Percentiles rank a stretch among this genome's conserved stretches.
These are phyloP conservation scores for Penicillium samsonianum DNA, from an alignment of 495 filamentous ascomycete species.

Conservation along the genomic window DNA sequence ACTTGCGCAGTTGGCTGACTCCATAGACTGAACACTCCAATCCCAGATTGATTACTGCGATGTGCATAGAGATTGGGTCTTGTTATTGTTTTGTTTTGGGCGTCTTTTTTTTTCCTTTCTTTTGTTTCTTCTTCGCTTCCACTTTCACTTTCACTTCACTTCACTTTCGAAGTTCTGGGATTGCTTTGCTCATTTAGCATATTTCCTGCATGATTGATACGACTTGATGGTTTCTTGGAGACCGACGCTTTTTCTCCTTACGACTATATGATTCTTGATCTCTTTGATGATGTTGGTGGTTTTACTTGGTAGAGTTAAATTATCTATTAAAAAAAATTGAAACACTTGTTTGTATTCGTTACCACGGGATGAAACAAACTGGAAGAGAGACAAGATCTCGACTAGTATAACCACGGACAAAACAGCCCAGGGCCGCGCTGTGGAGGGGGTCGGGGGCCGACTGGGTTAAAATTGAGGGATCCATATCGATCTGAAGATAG, in stretches of 20 bases:
- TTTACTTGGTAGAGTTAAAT: neutral
- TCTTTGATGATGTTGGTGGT: conserved; percentile 5
- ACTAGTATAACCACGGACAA: too few relatives aligned
- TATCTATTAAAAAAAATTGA: conserved; percentile 12
- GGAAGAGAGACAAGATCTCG: too few relatives aligned
- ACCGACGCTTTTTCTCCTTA: neutral
- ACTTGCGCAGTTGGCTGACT: conserved; percentile 17
- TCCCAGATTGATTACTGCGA: conserved; percentile 11
- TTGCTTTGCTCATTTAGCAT: conserved; percentile 4
- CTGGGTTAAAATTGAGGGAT: too few relatives aligned
- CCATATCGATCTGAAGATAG: too few relatives aligned
- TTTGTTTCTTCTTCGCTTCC: neutral
- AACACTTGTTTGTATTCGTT: neutral
- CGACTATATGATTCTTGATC: conserved; percentile 9
- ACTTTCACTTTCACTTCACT: neutral
- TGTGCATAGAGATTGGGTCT: conserved; percentile 27
- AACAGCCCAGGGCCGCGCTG: too few relatives aligned
- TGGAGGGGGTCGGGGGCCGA: too few relatives aligned
- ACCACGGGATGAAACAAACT: too few relatives aligned
- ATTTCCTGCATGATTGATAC: conserved; percentile 10
- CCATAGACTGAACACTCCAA: conserved; percentile 26
- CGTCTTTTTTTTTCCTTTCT: neutral
- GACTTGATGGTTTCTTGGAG: conserved; percentile 12
- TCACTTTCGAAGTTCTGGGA: conserved; percentile 1
- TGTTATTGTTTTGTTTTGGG: conserved; percentile 5